These are phyloP conservation scores for Lathyrus aphaca DNA, from an alignment of 306 rosid genomes.

Conservation along the genomic window DNA sequence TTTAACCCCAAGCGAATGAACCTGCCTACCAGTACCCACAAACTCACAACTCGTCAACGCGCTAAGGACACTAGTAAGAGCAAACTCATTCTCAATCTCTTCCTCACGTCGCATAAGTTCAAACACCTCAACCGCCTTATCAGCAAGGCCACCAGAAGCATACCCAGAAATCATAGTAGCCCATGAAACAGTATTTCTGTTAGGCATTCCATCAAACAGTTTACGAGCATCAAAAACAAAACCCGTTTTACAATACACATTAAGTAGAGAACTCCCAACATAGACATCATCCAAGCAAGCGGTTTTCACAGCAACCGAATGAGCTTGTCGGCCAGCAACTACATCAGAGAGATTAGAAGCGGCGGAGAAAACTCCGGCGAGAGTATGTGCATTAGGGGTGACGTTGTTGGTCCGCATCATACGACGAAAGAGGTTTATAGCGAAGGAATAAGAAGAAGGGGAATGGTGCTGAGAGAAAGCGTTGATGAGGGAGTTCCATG, in stretches of 20 bases:
- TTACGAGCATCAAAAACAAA: conserved; percentile 60
- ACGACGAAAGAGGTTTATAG: conserved; percentile 57
- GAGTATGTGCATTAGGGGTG: conserved; percentile 68
- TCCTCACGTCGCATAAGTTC: conserved; percentile 44
- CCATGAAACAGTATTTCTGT: conserved; percentile 74
- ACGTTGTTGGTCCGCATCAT: conserved; percentile 59
- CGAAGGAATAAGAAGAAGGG: conserved; percentile 28
- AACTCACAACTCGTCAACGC: conserved; percentile 46
- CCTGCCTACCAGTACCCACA: conserved; percentile 59
- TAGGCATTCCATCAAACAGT: conserved; percentile 72
- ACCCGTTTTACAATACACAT: conserved; percentile 67
- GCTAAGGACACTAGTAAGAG: conserved; percentile 68
- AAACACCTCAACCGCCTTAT: conserved; percentile 60
- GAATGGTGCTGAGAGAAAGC: conserved; percentile 58
- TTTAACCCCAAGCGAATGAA: conserved; percentile 70
- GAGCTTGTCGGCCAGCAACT: conserved; percentile 51
- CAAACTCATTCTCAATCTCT: conserved; percentile 57
- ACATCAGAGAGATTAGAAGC: conserved; percentile 48
- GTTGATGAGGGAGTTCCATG: conserved; percentile 88
- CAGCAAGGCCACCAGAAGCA: conserved; percentile 51
- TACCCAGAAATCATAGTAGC: conserved; percentile 82
- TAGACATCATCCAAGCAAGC: conserved; percentile 61
- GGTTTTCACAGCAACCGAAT: conserved; percentile 58
- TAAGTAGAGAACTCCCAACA: conserved; percentile 72
- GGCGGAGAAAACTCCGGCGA: conserved; percentile 65